Evolutionary conservation across 2,329 filamentous ascomycete species (phyloP).

Genomic region (Aureobasidium subglaciale): DNA sequence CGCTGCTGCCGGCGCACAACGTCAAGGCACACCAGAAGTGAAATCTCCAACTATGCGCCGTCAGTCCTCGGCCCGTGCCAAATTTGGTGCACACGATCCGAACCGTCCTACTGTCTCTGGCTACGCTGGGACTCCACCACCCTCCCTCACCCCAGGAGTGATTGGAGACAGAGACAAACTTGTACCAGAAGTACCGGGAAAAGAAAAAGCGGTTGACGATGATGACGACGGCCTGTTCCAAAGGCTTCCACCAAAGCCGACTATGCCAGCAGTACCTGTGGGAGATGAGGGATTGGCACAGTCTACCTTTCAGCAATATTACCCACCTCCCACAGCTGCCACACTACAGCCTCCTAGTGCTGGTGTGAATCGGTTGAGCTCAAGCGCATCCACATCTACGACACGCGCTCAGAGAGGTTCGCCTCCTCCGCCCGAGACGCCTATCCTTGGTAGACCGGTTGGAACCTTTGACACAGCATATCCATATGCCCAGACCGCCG

Average conservation of each 20-base stretch:
- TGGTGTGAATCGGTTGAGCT: constrained; percentile 58
- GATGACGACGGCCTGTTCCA: constrained; percentile 63
- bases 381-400: constrained; percentile 87
- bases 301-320: constrained; percentile 48
- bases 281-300: constrained; percentile 6
- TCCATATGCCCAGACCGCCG: constrained; percentile 72
- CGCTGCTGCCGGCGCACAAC: constrained; percentile 29
- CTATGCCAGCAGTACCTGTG: constrained; percentile 22
- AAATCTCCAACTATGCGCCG: constrained; percentile 19
- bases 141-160: constrained; percentile 16
- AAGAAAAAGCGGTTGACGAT: constrained; percentile 43
- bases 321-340: constrained; percentile 44
- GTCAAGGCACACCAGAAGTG: constrained; percentile 28
- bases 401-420: constrained; percentile 87
- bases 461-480: constrained; percentile 64
- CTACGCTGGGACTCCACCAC: constrained; percentile 34
- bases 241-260: constrained; percentile 41
- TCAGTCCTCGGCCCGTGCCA: constrained; percentile 26
- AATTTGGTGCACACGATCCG: constrained; percentile 43
- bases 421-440: constrained; percentile 89
- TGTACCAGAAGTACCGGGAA: constrained; percentile 66
- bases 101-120: constrained; percentile 41
- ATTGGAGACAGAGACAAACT: constrained; percentile 56
- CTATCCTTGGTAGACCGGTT: constrained; percentile 68
- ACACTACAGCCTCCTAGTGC: constrained; percentile 45